These are phyloP conservation scores for Starmera quercuum DNA, from an alignment of 805 yeast species.

Conservation along the genomic window DNA sequence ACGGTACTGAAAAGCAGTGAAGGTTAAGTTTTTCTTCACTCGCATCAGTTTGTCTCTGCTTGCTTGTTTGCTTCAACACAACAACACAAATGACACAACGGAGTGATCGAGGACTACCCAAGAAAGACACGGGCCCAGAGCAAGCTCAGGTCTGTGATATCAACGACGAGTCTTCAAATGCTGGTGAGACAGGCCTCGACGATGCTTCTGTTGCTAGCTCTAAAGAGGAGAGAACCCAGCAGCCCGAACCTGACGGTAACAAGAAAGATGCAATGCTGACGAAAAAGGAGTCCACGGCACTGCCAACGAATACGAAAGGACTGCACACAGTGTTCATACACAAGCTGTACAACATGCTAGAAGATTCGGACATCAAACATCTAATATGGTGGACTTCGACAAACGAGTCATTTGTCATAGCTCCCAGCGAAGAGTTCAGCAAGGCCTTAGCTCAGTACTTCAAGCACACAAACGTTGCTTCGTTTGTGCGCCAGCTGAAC, in stretches of 20 bases:
- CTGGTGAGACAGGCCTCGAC: too few species aligned
- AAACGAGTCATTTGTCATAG: slow-evolving; percentile 67
- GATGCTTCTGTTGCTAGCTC: too few species aligned
- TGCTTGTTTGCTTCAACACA: too few species aligned
- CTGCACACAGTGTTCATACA: slow-evolving; percentile 66
- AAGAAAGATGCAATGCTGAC: slow-evolving; percentile 2
- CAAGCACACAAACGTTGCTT: slow-evolving; percentile 75
- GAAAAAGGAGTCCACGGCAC: slow-evolving; percentile 9
- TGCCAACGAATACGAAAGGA: slow-evolving; percentile 20
- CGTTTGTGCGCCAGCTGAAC: slow-evolving; percentile 71
- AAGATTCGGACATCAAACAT: slow-evolving; percentile 62
- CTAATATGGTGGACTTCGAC: slow-evolving; percentile 80
- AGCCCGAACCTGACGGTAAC: too few species aligned
- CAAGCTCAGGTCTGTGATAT: too few species aligned
- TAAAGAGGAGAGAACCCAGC: background rate
- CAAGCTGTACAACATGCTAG: slow-evolving; percentile 85
- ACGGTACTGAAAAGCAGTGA: background rate
- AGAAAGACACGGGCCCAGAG: background rate
- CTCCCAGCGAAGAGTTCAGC: slow-evolving; percentile 83
- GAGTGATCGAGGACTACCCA: background rate
- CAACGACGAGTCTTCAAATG: too few species aligned
- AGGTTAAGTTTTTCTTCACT: background rate
- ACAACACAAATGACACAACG: background rate
- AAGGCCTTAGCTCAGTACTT: slow-evolving; percentile 59
- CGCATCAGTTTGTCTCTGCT: background rate